Conservation (phyloP, 805 yeast genomes). For the Kuraishia hungarica region DNA sequence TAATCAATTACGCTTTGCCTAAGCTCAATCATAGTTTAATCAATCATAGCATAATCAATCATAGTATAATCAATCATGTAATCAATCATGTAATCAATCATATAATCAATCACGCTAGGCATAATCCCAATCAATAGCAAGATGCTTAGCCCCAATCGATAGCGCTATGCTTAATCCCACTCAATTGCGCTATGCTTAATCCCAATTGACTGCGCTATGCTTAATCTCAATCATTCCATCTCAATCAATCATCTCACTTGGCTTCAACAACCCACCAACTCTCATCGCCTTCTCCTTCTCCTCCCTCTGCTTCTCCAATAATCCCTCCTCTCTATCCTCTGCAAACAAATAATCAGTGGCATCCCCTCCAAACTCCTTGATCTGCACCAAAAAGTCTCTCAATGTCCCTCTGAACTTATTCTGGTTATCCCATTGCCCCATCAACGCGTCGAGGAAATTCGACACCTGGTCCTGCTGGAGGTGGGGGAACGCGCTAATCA, state of each 20-base stretch:
- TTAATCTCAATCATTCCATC: no score
- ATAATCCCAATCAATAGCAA: no score
- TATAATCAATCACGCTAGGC: no score
- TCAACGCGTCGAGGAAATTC: constrained; percentile 72
- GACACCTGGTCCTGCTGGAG: constrained; percentile 75
- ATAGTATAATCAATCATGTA: no score
- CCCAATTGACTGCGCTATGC: no score
- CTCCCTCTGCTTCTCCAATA: constrained; percentile 54
- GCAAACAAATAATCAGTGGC: constrained; percentile 91
- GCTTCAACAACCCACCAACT: constrained; percentile 91
- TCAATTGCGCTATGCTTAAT: no score
- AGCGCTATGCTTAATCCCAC: no score
- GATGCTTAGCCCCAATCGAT: no score
- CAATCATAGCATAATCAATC: no score
- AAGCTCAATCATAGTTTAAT: no score
- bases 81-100: no score
- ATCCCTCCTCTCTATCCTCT: constrained; percentile 81
- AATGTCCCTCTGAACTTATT: constrained; percentile 72
- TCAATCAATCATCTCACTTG: constrained; percentile 58
- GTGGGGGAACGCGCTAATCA: constrained; percentile 88
- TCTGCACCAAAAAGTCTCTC: constrained; percentile 94
- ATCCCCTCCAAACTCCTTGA: constrained; percentile 93
- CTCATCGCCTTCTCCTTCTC: constrained; percentile 77
- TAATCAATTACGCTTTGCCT: no score
- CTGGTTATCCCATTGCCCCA: constrained; percentile 64